phyloP scores from a whole-genome alignment of 139 green algal genomes.

The Volvox africanus region DNA sequence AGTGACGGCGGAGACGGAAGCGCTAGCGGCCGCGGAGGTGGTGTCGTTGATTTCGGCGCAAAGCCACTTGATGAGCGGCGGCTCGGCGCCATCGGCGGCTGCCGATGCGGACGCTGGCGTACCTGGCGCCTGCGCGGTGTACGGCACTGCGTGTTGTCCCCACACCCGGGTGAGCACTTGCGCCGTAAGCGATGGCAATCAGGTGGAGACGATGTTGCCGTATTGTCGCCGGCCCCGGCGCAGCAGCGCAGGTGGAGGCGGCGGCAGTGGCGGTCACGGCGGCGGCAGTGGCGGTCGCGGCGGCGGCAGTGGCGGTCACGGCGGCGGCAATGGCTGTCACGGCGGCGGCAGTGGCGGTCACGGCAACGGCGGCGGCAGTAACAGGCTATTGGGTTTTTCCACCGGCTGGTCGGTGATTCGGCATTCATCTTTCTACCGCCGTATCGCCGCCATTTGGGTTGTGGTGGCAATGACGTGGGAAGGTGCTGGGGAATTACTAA shows the following conservation, averaged over 20 bases:
- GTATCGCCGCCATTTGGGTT: conserved; percentile 52
- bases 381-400: background rate
- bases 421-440: conserved; percentile 45
- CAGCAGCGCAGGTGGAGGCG: background rate
- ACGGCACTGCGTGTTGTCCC: background rate
- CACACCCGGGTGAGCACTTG: background rate
- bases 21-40: conserved; percentile 17
- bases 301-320: background rate
- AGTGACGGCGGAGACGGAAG: background rate
- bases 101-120: background rate
- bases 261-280: background rate
- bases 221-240: background rate
- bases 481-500: conserved; percentile 73
- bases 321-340: background rate
- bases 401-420: conserved; percentile 48
- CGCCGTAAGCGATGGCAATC: background rate
- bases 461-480: conserved; percentile 52
- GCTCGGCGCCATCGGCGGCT: background rate
- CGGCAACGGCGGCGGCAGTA: background rate
- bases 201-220: background rate
- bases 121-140: background rate
- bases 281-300: background rate
- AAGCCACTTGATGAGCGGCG: conserved; percentile 5
- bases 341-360: background rate
- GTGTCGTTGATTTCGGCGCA: conserved; percentile 4